Evolutionary conservation across 1,139 yeast genomes (phyloP).

Genomic region (Magnusiomyces paraingens): DNA sequence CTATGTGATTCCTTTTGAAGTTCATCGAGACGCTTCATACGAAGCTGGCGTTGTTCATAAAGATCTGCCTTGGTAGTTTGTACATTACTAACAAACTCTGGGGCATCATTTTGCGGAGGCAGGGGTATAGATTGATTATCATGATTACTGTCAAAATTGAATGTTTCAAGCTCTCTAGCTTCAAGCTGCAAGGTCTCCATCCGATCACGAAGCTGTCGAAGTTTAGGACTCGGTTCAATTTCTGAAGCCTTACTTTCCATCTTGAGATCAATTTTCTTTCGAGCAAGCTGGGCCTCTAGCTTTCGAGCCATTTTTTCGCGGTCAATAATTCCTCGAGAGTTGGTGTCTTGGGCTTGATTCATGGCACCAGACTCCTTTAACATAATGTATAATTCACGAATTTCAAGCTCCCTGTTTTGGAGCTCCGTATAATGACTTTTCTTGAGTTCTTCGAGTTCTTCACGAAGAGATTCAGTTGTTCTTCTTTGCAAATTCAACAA

Average conservation of each 20-base stretch:
- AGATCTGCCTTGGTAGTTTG: conserved; percentile 21
- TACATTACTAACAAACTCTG: conserved; percentile 14
- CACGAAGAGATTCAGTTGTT: conserved; percentile 54
- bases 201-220: conserved; percentile 69
- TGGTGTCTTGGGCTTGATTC: conserved; percentile 11
- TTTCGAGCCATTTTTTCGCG: conserved; percentile 37
- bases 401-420: conserved; percentile 82
- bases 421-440: conserved; percentile 65
- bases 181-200: conserved; percentile 81
- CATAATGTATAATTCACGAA: conserved; percentile 75
- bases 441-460: conserved; percentile 64
- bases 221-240: conserved; percentile 69
- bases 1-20: conserved; percentile 32
- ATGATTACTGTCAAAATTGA: conserved; percentile 47
- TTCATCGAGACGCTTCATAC: conserved; percentile 26
- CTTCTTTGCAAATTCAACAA: conserved; percentile 62
- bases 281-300: conserved; percentile 53
- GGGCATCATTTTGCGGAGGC: conserved; percentile 9
- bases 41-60: conserved; percentile 25
- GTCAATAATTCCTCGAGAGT: conserved; percentile 29
- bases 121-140: conserved; percentile 6
- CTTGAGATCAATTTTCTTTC: conserved; percentile 56
- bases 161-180: conserved; percentile 83
- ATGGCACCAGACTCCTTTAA: conserved; percentile 34
- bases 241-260: conserved; percentile 47